A percentile compares a stretch with the other conserved stretches of the same genome.
phyloP scores from a whole-genome alignment of 2,329 filamentous ascomycete genomes.

The Colletotrichum sp. region DNA sequence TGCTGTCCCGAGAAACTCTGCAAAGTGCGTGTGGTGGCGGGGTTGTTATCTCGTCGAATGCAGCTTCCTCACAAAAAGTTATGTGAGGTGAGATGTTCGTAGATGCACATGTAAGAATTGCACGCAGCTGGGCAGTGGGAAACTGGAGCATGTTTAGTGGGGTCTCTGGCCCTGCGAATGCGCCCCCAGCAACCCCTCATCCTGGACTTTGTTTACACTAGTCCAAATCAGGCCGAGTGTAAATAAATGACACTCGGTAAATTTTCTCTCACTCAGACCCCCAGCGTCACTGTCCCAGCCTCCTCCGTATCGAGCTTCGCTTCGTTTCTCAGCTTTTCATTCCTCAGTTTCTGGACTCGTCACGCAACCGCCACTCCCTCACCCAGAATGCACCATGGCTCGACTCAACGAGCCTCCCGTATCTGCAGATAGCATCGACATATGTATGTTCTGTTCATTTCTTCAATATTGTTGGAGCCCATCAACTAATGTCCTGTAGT shows the following conservation, averaged over 20 bases:
- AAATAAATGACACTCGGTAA: slow-evolving; percentile 24
- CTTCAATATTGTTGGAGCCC: neutral
- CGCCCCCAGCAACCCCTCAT: slow-evolving; percentile 19
- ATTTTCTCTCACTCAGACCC: slow-evolving; percentile 20
- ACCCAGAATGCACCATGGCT: slow-evolving; percentile 66
- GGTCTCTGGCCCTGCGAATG: neutral
- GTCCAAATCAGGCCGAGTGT: slow-evolving; percentile 14
- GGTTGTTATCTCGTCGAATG: neutral
- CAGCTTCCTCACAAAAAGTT: neutral
- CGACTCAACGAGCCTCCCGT: slow-evolving; percentile 77
- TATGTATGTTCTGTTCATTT: slow-evolving; percentile 62
- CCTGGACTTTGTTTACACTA: slow-evolving; percentile 12
- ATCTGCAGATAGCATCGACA: slow-evolving; percentile 74
- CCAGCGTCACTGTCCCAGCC: slow-evolving; percentile 20
- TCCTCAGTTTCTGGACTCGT: slow-evolving; percentile 2
- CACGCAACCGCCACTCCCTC: neutral
- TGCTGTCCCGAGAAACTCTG: neutral
- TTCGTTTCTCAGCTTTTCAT: slow-evolving; percentile 2
- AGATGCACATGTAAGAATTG: slow-evolving; percentile 12
- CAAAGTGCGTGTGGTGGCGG: neutral
- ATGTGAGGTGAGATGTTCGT: neutral
- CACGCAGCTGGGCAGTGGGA: neutral
- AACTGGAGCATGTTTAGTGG: neutral
- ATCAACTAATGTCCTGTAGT: slow-evolving; percentile 54
- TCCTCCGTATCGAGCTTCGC: slow-evolving; percentile 16